A percentile compares a stretch with the other conserved stretches of the same genome.
phyloP scores from a whole-genome alignment of 1,284 basidiomycete genomes.

The Boletus sp. region DNA sequence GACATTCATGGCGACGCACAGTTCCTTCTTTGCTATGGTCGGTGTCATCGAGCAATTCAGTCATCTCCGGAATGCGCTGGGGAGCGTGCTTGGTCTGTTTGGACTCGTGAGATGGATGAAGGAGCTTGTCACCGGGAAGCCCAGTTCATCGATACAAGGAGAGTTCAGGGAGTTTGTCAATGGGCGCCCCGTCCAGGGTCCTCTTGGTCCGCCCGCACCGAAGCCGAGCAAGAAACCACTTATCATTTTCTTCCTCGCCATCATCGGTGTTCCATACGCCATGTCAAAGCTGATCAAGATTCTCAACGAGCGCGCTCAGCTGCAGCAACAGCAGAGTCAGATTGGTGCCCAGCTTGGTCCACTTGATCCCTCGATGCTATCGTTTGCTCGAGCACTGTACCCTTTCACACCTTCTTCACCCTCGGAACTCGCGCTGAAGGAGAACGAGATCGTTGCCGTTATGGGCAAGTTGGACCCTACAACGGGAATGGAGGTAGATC shows the following conservation, averaged over 20 bases:
- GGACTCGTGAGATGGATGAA: constrained; percentile 84
- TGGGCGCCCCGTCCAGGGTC: constrained; percentile 58
- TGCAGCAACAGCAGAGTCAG: constrained; percentile 37
- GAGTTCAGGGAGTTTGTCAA: constrained; percentile 71
- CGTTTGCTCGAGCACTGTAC: constrained; percentile 68
- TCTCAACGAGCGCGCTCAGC: constrained; percentile 65
- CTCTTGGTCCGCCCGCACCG: constrained; percentile 41
- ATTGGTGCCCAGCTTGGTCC: constrained; percentile 47
- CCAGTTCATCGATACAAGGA: constrained; percentile 41
- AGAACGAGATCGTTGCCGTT: constrained; percentile 94
- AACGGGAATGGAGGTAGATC: constrained; percentile 66
- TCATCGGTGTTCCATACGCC: constrained; percentile 90
- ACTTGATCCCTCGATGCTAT: constrained; percentile 69
- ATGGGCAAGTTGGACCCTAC: constrained; percentile 77
- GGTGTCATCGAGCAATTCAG: constrained; percentile 96
- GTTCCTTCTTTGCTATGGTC: constrained; percentile 98
- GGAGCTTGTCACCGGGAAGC: constrained; percentile 56
- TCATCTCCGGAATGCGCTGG: constrained; percentile 86
- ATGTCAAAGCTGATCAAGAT: constrained; percentile 89
- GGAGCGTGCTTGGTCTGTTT: constrained; percentile 90
- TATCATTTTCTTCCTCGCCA: constrained; percentile 92
- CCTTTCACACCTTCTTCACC: constrained; percentile 35
- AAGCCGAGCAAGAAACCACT: constrained; percentile 86
- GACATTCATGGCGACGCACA: constrained; percentile 99
- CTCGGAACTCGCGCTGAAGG: constrained; percentile 78